Percentiles rank a stretch among this genome's conserved stretches.
phyloP scores from a whole-genome alignment of 1,284 basidiomycete genomes.

The Ustilago lituana region DNA sequence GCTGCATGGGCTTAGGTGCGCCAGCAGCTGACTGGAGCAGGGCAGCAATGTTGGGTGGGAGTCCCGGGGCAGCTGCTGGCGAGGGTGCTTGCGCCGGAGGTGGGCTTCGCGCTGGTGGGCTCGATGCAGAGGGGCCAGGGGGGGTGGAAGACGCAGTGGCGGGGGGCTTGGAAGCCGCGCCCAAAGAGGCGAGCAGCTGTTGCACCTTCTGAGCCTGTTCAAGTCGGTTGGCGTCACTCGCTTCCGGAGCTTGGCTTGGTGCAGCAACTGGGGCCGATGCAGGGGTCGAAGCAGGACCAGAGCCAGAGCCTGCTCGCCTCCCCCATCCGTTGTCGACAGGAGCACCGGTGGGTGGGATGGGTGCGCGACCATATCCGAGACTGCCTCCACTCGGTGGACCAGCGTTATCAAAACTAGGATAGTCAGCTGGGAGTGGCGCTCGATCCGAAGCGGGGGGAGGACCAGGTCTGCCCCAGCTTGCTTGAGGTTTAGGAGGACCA shows the following conservation, averaged over 20 bases:
- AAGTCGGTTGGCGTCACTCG: constrained; percentile 48
- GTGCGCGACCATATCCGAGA: constrained; percentile 33
- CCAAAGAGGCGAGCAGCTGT: constrained; percentile 60
- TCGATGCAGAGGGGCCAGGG: constrained; percentile 16
- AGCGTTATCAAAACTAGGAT: constrained; percentile 13
- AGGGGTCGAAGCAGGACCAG: constrained; percentile 14
- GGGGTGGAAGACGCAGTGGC: constrained; percentile 20
- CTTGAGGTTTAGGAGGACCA: constrained; percentile 62
- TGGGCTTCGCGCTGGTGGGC: constrained; percentile 22
- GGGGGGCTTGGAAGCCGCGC: constrained; percentile 34
- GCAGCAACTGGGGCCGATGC: constrained; percentile 3
- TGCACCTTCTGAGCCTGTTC: constrained; percentile 68
- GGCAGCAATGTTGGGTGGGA: constrained; percentile 53
- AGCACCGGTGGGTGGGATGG: constrained; percentile 29
- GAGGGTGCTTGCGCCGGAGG: constrained; percentile 12
- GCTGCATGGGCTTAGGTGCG: constrained; percentile 36
- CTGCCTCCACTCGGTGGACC: constrained; percentile 8
- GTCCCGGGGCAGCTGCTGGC: constrained; percentile 15
- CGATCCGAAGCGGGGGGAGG: constrained; percentile 14
- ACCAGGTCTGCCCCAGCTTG: constrained; percentile 18
- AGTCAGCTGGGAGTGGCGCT: constrained; percentile 22
- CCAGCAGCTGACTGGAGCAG: constrained; percentile 45
- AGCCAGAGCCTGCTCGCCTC: constrained; percentile 29
- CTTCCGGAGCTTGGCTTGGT: constrained; percentile 1
- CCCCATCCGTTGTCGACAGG: constrained; percentile 47